phyloP scores from a whole-genome alignment of 768 basidiomycete genomes.

The Pulveroboletus sp. region DNA sequence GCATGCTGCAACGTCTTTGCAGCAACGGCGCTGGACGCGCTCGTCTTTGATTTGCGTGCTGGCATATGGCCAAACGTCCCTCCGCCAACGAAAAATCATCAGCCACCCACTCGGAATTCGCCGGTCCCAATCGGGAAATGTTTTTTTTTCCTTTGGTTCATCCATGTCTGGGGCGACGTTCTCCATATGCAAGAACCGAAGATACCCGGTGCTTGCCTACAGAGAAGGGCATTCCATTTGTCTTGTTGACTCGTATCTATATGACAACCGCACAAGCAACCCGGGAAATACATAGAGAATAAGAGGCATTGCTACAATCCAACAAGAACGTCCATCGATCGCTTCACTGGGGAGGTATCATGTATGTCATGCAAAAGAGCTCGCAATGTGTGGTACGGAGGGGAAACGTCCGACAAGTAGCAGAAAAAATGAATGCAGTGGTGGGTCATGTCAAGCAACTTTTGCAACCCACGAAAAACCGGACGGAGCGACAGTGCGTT shows the following conservation, averaged over 20 bases:
- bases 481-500: constrained; percentile 52
- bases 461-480: constrained; percentile 61
- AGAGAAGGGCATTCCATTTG: constrained; percentile 15
- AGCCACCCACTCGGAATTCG: constrained; percentile 20
- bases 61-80: constrained; percentile 17
- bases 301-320: constrained; percentile 19
- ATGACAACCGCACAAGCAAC: constrained; percentile 2
- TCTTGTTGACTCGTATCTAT: not conserved
- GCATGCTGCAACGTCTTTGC: constrained; percentile 11
- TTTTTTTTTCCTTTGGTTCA: not conserved
- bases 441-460: constrained; percentile 13
- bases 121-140: constrained; percentile 17
- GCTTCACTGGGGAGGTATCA: constrained; percentile 15
- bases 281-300: constrained; percentile 23
- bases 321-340: constrained; percentile 8
- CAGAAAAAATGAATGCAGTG: not conserved
- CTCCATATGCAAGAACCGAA: constrained; percentile 31
- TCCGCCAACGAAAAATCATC: constrained; percentile 19
- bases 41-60: constrained; percentile 49
- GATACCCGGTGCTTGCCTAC: constrained; percentile 22
- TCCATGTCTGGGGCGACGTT: constrained; percentile 2
- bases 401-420: not conserved
- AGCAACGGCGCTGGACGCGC: constrained; percentile 34
- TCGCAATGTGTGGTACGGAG: constrained; percentile 1
- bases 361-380: constrained; percentile 15